Base-by-base conservation (phyloP, 306 rosid genomes). In the Hippophae gyantsensis region DNA sequence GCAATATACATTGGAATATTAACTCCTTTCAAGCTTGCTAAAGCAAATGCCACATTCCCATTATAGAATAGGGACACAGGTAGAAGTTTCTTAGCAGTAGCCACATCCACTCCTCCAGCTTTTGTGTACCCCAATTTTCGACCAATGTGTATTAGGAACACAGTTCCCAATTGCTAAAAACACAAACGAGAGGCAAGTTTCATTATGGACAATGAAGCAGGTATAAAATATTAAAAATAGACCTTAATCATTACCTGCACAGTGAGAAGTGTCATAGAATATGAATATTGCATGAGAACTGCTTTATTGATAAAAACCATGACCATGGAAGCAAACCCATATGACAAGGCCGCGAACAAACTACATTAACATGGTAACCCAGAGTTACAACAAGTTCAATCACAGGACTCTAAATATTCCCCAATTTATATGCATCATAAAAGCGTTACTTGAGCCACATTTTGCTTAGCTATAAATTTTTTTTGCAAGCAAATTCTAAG, bases 251-350 rank as follows among this genome's bases (percentile, higher is more conserved):
- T 48, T 64, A 84, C 99, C 99, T 93, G 99, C 68, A 86, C 27
- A 23, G 97, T 86, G 64, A 93, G 99, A 41, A 93, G 86, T 10
- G 99, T 88, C 97, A 88, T 82, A 14, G 95, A 86, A 14, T 86
- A 62, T 14, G 94, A 62, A 72, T 93, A 93, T 64, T 88, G 86
- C 96, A 93, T 86, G 52, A 93, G 84, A 70, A 93, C 77, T 43
- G 99, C 97, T 81, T 93, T 93, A 59, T 93, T 93, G 81, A 93
- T 87, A 60, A 93, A 93, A 68, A 93, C 95, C 99, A 93, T 88
- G 9, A 90, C 89, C 99, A 93, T 93, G 10, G 99, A 93, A 45
- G 97, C 77, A 66, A 79, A 52, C 70, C 99, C 99, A 80, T 92
- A 88, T 0, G 95, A 86, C 57, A 86, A 67, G 5, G 99, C 97